Percentiles rank a stretch among this genome's conserved stretches.
These are phyloP conservation scores for Thermothelomyces thermophilus DNA, from an alignment of 2,329 filamentous ascomycete genomes.

Conservation along the genomic window DNA sequence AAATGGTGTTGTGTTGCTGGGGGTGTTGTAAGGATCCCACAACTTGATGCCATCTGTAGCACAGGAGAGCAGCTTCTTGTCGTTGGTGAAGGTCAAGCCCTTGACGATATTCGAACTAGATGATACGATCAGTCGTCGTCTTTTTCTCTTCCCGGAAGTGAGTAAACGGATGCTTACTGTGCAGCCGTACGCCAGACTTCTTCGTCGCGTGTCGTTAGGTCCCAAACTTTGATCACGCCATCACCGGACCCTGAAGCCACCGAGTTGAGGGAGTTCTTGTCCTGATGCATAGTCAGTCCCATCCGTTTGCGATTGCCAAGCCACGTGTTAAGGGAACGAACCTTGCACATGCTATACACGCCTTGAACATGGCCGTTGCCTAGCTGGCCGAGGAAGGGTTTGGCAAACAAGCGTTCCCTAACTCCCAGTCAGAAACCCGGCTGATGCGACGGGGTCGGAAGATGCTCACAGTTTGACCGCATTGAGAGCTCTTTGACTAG, in stretches of 20 bases:
- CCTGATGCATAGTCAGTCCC: conserved; percentile 30
- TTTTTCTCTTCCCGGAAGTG: not conserved
- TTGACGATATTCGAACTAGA: conserved; percentile 76
- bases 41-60: conserved; percentile 84
- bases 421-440: conserved; percentile 28
- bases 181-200: conserved; percentile 63
- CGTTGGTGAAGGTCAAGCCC: conserved; percentile 80
- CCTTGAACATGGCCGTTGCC: conserved; percentile 91
- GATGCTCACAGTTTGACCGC: conserved; percentile 25
- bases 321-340: not conserved
- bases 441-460: not conserved
- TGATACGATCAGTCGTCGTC: not conserved
- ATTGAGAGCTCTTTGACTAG: conserved; percentile 26
- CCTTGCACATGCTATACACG: conserved; percentile 69
- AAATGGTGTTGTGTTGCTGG: conserved; percentile 61
- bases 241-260: conserved; percentile 84
- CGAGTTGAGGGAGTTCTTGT: conserved; percentile 64
- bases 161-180: conserved; percentile 42
- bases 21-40: conserved; percentile 78
- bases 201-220: conserved; percentile 62
- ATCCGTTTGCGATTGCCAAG: not conserved
- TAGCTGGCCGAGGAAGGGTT: conserved; percentile 72
- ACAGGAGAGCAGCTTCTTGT: conserved; percentile 79
- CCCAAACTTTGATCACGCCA: conserved; percentile 72
- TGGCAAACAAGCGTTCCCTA: conserved; percentile 46